Evolutionary conservation across 2,329 filamentous ascomycete species (phyloP), one percentile per base, ranked within the genome.

Genomic region (Botrytis tulipae): DNA sequence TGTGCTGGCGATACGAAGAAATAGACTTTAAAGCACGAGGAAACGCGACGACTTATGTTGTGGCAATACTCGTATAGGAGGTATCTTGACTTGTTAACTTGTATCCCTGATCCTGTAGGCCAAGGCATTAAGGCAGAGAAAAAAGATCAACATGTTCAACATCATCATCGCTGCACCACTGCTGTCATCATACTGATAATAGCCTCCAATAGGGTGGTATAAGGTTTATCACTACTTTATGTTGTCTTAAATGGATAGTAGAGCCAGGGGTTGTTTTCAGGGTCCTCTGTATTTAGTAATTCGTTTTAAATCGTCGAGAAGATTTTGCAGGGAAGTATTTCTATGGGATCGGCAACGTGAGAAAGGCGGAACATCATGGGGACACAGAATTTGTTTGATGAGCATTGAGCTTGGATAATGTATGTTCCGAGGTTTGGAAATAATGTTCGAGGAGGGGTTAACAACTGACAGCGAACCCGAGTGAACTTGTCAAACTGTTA

Each of bases 351-450:
- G 44, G 32, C 63, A 67, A n/a, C 32, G 12, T 51, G 44, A 51
- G 63, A 37, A 51, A 66, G 18, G n/a, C 63, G 32, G 44, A 51
- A 62, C 40, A 48, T 46, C 68, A 61, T 70, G 59, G 32, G 22
- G 22, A 32, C n/a, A 18, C 14, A 62, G 32, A n/a, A 32, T 71
- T 71, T 46, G 69, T 69, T 69, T 69, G 66, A 69, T 69, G 66
- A 69, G 66, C 66, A 69, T 42, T 37, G 66, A 25, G 35, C 57
- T 37, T 51, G 42, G 32, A 37, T n/a, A 62, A 48, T 25, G n/a
- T 40, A 22, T 65, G 42, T 29, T 71, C 68, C 57, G 32, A 63
- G 59, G 32, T 37, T 71, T 22, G 25, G 16, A 37, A 59, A 37
- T 25, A 20, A 65, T 16, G 22, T 46, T 48, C 6, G 16, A 37